Conservation (phyloP, 768 basidiomycete genomes). For the Galerina marginata region DNA sequence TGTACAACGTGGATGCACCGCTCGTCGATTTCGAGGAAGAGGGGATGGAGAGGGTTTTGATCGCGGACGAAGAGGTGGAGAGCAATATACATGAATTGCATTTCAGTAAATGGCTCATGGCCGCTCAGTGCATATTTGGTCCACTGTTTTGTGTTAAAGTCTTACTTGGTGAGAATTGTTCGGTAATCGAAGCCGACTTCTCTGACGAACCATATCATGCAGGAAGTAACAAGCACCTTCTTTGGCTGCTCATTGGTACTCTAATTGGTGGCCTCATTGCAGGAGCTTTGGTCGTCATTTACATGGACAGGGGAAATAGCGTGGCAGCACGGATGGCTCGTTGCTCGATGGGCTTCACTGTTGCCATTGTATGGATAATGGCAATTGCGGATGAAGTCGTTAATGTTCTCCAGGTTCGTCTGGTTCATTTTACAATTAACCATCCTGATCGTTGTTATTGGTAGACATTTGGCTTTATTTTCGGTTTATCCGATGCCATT, state of each 20-base stretch:
- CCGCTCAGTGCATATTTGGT: constrained; percentile 81
- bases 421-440: not conserved
- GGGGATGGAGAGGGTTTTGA: constrained; percentile 66
- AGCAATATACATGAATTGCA: constrained; percentile 69
- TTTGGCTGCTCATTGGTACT: constrained; percentile 60
- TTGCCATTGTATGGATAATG: constrained; percentile 97
- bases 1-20: constrained; percentile 41
- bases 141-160: constrained; percentile 79
- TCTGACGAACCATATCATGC: constrained; percentile 8
- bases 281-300: constrained; percentile 61
- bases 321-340: constrained; percentile 66
- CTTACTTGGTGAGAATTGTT: constrained; percentile 67
- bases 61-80: constrained; percentile 76
- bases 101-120: constrained; percentile 86
- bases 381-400: constrained; percentile 97
- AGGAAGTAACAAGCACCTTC: constrained; percentile 53
- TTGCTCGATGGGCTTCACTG: constrained; percentile 90
- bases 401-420: constrained; percentile 78
- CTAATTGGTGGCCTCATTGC: constrained; percentile 58
- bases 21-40: constrained; percentile 80
- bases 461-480: constrained; percentile 90
- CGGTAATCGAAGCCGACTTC: not conserved
- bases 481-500: constrained; percentile 96
- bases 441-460: not conserved
- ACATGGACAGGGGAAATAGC: constrained; percentile 63